A percentile compares a stretch with the other conserved stretches of the same genome.
Conservation (phyloP, 345 rosid species). For the Firmiana major region DNA sequence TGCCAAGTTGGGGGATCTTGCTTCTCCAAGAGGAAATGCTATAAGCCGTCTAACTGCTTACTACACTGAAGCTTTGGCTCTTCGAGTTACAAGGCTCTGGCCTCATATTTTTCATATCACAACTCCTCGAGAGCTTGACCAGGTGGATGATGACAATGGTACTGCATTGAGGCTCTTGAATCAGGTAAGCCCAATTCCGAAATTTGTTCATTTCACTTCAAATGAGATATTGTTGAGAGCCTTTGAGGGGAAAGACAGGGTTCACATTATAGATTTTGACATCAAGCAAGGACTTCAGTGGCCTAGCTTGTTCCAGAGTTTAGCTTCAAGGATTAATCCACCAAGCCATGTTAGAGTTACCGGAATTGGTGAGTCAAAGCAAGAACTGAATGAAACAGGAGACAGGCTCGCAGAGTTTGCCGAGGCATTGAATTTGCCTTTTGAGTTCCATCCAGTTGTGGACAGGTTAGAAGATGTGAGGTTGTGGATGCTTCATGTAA, state of each 20-base stretch:
- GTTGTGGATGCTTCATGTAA: slow-evolving; percentile 99
- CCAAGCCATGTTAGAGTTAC: slow-evolving; percentile 88
- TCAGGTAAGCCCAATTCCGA: slow-evolving; percentile 86
- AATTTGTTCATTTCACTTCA: slow-evolving; percentile 84
- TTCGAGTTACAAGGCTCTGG: slow-evolving; percentile 80
- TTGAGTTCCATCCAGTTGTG: slow-evolving; percentile 94
- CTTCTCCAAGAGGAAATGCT: slow-evolving; percentile 74
- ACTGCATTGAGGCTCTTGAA: slow-evolving; percentile 80
- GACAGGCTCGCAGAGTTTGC: slow-evolving; percentile 82
- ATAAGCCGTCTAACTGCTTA: slow-evolving; percentile 69
- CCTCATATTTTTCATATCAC: slow-evolving; percentile 81
- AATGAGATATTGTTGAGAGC: slow-evolving; percentile 89
- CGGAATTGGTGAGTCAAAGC: slow-evolving; percentile 90
- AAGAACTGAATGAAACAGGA: slow-evolving; percentile 86
- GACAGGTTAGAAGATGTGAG: slow-evolving; percentile 96
- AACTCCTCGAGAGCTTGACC: slow-evolving; percentile 75
- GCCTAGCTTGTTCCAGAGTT: slow-evolving; percentile 92
- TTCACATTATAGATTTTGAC: slow-evolving; percentile 92
- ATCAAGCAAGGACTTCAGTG: slow-evolving; percentile 98
- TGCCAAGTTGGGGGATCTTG: slow-evolving; percentile 69
- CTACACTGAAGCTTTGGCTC: slow-evolving; percentile 81
- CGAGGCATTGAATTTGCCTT: slow-evolving; percentile 71
- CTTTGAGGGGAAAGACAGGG: slow-evolving; percentile 86
- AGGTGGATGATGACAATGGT: slow-evolving; percentile 67
- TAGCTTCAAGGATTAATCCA: slow-evolving; percentile 74